Base-by-base conservation (phyloP, 306 rosid species). In the Inga leiocalycina region DNA sequence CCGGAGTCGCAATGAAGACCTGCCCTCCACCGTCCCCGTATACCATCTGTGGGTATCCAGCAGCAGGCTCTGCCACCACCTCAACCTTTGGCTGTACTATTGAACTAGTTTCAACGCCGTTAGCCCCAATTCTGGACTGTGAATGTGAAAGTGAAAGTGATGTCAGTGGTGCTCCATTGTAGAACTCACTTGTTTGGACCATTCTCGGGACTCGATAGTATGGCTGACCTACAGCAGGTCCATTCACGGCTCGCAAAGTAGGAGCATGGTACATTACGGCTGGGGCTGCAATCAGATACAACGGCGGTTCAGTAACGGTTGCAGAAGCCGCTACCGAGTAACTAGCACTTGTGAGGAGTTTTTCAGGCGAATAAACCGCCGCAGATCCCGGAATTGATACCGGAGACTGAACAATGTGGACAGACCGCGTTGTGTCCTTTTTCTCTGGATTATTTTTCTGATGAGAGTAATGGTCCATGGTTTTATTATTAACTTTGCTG, bases 171-270 rank as follows among this genome's bases (percentile, higher is more conserved):
- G 81, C 79, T 6, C 87, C 74, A 64, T 75, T 88, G 82, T 86
- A 90, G 14, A 72, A 79, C 24, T 79, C 77, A 41, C 88, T 14
- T 37, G 90, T 17, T 68, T 86, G 89, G 8, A 69, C 79, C 85
- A 86, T 79, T 62, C 90, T 80, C 71, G 86, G 91, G 24, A 89
- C 86, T 71, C 91, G 91, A 57, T 91, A 91, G 81, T 83, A 91
- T 0, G 87, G 77, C 71, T 88, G 92, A 62, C 88, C 86, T 0
- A 89, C 84, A 0, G 43, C 6, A 39, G 87, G 85, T 45, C 88
- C 84, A 0, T 67, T 79, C 54, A 76, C 57, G 39, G 85, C 87
- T 67, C 88, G 84, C 27, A 87, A 39, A 11, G 80, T 45, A 19
- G 84, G 83, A 49, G 93, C 88, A 51, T 89, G 95, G 27, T 76